Base-by-base conservation (phyloP, 495 filamentous ascomycete species). In the Beverwykella pulmonaria region DNA sequence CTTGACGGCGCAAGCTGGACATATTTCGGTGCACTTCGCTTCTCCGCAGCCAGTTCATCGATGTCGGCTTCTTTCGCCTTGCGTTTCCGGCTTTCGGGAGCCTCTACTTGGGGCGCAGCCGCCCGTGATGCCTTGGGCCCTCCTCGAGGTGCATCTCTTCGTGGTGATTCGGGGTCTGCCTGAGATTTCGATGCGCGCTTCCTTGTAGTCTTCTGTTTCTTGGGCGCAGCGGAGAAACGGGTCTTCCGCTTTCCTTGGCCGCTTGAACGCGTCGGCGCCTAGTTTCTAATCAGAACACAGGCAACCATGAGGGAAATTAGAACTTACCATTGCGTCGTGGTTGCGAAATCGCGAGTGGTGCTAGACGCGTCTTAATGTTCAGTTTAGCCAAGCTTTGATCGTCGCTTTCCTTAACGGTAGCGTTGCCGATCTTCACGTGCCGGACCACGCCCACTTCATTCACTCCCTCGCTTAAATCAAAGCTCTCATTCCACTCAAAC, bases 1-100 rank as follows among this genome's bases (percentile, higher is more conserved):
- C 82, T 74, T n/a, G 77, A 76, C 10, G 82, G 78, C 63, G 82
- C 79, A 19, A 87, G 76, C 53, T 68, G 65, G 10, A 61, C 49
- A 19, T 63, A 52, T 27, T 46, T 49, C 22, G 27, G 30, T n/a
- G 44, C 44, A 8, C 2, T 25, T 15, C 52, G 41, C n/a, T 27
- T 32, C 10, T 41, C 56, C 2, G 4, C 39, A 14, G 56, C 41
- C n/a, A 58, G 30, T 36, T 69, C 61, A 39, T 61, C 60, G 29
- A 19, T 0, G 2, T 55, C 54, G 8, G 32, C 49, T n/a, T 65
- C 55, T 25, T 41, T n/a, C 5, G 30, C 61, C 23, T 63, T 58
- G 1, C 32, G 53, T 44, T 48, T 53, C 17, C 30, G 53, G 44
- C 41, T n/a, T 36, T 20, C 22, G 17, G 46, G 25, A 22, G 29